phyloP scores from a whole-genome alignment of 805 yeast genomes.

The Komagataella phaffii region DNA sequence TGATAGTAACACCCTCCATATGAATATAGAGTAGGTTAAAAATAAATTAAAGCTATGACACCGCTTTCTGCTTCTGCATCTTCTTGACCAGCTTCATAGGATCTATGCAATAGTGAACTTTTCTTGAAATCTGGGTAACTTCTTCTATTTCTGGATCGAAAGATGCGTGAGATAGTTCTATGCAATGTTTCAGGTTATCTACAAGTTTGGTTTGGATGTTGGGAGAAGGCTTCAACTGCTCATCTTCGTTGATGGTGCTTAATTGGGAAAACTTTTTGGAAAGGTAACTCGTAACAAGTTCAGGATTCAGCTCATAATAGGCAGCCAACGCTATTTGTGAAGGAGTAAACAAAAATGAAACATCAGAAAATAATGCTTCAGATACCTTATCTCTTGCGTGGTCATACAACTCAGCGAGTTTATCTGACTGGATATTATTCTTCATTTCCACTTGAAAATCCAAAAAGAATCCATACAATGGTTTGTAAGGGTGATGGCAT shows the following conservation, averaged over 20 bases:
- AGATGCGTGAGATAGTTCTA: slow-evolving; percentile 25
- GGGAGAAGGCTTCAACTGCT: neutral
- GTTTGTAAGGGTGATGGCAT: slow-evolving; percentile 81
- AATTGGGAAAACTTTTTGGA: slow-evolving; percentile 35
- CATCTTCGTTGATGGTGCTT: slow-evolving; percentile 3
- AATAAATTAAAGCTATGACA: neutral
- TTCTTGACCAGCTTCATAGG: slow-evolving; percentile 26
- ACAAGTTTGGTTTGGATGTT: slow-evolving; percentile 18
- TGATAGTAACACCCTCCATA: slow-evolving; percentile 45
- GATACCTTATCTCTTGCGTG: slow-evolving; percentile 50
- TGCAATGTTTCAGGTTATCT: slow-evolving; percentile 33
- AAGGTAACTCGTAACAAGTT: slow-evolving; percentile 53
- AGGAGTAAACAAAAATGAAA: slow-evolving; percentile 68
- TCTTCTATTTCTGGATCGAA: slow-evolving; percentile 42
- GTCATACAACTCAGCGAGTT: slow-evolving; percentile 60
- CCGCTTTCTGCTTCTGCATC: slow-evolving; percentile 6
- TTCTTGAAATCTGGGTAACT: slow-evolving; percentile 49
- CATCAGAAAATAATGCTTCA: slow-evolving; percentile 67
- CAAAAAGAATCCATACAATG: slow-evolving; percentile 88
- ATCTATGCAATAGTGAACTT: slow-evolving; percentile 47
- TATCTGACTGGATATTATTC: slow-evolving; percentile 29
- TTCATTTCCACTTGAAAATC: slow-evolving; percentile 64
- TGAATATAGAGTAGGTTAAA: slow-evolving; percentile 1
- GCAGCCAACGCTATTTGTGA: slow-evolving; percentile 93
- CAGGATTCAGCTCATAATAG: slow-evolving; percentile 51